These are phyloP conservation scores for Aspergillus ustus DNA, from an alignment of 2,329 filamentous ascomycete genomes.

Conservation along the genomic window DNA sequence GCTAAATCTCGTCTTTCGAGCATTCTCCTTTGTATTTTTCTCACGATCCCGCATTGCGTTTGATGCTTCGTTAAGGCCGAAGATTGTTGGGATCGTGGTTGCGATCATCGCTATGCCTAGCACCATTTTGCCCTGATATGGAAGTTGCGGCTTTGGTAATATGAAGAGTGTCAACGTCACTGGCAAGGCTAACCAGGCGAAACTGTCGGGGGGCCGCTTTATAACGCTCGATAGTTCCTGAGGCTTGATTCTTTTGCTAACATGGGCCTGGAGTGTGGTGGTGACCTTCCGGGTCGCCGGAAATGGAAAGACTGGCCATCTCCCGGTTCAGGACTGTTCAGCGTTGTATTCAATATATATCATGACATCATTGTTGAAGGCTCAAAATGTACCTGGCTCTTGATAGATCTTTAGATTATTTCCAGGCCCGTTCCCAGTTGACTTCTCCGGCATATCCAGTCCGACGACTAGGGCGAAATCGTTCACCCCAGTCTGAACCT, in stretches of 20 bases:
- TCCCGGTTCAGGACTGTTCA: neutral
- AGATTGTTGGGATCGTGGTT: conserved; percentile 33
- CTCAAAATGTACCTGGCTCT: neutral
- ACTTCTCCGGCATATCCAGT: neutral
- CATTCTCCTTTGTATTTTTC: conserved; percentile 21
- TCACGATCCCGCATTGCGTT: conserved; percentile 28
- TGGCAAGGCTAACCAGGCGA: too few species aligned
- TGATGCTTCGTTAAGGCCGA: conserved; percentile 31
- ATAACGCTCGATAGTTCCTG: too few species aligned
- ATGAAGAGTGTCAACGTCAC: too few species aligned
- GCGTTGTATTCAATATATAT: neutral
- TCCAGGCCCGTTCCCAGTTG: neutral
- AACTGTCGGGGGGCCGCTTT: too few species aligned
- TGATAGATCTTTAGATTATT: neutral
- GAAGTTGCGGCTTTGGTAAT: too few species aligned
- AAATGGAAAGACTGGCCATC: neutral
- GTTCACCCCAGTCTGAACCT: neutral
- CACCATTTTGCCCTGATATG: conserved; percentile 25
- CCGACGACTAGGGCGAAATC: too few species aligned
- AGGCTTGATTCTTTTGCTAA: neutral
- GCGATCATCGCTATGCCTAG: conserved; percentile 31
- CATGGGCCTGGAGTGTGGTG: neutral
- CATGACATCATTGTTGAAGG: neutral
- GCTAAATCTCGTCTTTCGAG: neutral
- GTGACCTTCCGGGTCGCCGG: neutral